A percentile compares a stretch with the other conserved stretches of the same genome.
phyloP scores from a whole-genome alignment of 345 rosid species.

The Brassica incana region DNA sequence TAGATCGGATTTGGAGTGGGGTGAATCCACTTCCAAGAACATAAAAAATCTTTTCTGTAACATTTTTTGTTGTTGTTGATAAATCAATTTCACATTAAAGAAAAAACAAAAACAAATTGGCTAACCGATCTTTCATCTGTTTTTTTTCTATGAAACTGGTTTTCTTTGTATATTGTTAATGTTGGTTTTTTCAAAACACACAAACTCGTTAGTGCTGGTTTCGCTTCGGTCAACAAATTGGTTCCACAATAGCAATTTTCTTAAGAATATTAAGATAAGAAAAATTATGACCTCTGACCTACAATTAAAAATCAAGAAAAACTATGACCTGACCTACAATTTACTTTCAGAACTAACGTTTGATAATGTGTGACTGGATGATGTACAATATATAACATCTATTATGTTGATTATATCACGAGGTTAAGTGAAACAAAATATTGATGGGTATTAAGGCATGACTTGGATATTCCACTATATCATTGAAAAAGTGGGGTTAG shows the following conservation, averaged over 20 bases:
- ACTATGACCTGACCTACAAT: not conserved
- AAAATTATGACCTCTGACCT: not conserved
- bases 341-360: not conserved
- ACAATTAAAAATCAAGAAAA: not conserved
- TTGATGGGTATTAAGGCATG: slow-evolving; percentile 16
- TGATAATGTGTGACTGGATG: not conserved
- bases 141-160: not conserved
- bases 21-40: too few species aligned
- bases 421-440: slow-evolving; percentile 2
- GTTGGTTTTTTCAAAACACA: not conserved
- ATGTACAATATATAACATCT: slow-evolving; percentile 1
- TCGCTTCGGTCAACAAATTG: not conserved
- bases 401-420: slow-evolving; percentile 7
- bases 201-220: not conserved
- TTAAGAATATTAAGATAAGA: not conserved
- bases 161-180: not conserved
- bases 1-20: too few species aligned
- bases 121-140: not conserved
- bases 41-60: too few species aligned
- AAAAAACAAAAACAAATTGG: not conserved
- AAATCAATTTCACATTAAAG: too few species aligned
- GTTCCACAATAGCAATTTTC: not conserved
- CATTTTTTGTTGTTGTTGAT: not conserved
- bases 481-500: slow-evolving; percentile 5
- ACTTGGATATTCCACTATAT: slow-evolving; percentile 17